These are phyloP conservation scores for Ceratocystis destructans DNA, from an alignment of 2,329 filamentous ascomycete species.

Conservation along the genomic window DNA sequence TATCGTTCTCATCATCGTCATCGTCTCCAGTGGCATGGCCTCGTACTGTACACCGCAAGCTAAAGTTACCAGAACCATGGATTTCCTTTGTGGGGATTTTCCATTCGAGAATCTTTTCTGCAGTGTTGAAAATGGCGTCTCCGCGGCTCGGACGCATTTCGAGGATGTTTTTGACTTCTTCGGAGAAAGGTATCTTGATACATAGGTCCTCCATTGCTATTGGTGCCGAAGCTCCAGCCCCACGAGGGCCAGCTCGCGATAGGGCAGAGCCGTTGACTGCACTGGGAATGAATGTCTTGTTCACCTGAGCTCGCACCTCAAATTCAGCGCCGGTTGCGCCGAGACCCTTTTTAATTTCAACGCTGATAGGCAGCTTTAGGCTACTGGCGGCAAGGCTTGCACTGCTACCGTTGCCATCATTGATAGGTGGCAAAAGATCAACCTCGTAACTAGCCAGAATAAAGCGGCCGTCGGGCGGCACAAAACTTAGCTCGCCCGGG, in stretches of 20 bases:
- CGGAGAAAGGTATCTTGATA: constrained; percentile 65
- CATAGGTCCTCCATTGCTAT: constrained; percentile 55
- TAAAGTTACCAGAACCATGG: constrained; percentile 52
- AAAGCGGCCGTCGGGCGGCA: constrained; percentile 89
- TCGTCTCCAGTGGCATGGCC: constrained; percentile 42
- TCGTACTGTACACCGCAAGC: constrained; percentile 65
- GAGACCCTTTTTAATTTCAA: constrained; percentile 70
- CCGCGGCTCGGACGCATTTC: constrained; percentile 71
- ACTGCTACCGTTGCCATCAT: constrained; percentile 32
- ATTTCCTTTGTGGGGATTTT: constrained; percentile 66
- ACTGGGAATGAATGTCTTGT: constrained; percentile 43
- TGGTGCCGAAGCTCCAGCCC: constrained; percentile 41
- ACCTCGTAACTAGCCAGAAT: constrained; percentile 90
- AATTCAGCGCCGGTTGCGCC: constrained; percentile 70
- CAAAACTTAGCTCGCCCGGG: constrained; percentile 85
- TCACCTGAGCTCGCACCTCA: constrained; percentile 65
- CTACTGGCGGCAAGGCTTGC: constrained; percentile 43
- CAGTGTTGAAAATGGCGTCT: constrained; percentile 67
- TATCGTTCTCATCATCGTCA: constrained; percentile 36
- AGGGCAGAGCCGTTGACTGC: constrained; percentile 26
- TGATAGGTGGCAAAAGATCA: constrained; percentile 64
- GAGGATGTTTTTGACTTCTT: constrained; percentile 64
- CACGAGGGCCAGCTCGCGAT: constrained; percentile 26
- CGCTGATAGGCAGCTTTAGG: constrained; percentile 65
- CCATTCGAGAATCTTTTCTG: constrained; percentile 67